Evolutionary conservation across 78 protist genomes (phyloP).

Genomic region (Pigoraptor vietnamica): DNA sequence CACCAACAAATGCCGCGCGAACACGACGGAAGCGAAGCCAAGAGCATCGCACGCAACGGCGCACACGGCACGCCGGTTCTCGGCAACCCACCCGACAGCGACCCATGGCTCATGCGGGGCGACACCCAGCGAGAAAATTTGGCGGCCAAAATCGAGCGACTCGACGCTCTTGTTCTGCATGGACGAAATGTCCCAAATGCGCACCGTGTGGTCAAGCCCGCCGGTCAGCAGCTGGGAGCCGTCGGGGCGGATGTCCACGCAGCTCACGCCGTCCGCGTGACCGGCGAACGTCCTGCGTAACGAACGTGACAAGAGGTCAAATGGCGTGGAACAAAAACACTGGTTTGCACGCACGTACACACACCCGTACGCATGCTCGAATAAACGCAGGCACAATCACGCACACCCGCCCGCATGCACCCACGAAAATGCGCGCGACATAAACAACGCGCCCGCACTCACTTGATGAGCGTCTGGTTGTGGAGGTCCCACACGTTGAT

Average conservation of each 20-base stretch:
- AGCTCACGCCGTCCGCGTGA: slow-evolving; percentile 26
- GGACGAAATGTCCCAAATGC: slow-evolving; percentile 18
- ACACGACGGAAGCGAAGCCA: too few species aligned
- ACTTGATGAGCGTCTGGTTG: slow-evolving; percentile 17
- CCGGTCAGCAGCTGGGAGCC: slow-evolving; percentile 30
- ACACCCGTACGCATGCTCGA: background rate
- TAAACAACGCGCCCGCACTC: background rate
- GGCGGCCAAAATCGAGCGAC: background rate
- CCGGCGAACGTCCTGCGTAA: slow-evolving; percentile 7
- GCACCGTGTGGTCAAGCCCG: slow-evolving; percentile 26
- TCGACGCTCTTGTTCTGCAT: background rate
- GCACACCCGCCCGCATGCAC: too few species aligned
- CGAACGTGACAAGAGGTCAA: background rate
- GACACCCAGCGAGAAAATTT: background rate
- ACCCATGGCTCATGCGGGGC: background rate
- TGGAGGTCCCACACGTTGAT: slow-evolving; percentile 29
- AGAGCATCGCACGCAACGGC: background rate
- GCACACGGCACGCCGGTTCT: background rate
- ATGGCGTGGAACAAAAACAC: background rate
- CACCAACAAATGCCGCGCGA: too few species aligned
- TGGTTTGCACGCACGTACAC: background rate
- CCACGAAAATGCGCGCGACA: too few species aligned
- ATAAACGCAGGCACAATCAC: background rate
- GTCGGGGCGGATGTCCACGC: slow-evolving; percentile 19
- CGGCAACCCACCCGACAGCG: background rate